Evolutionary conservation across 768 basidiomycete genomes (phyloP).

Genomic region (Kwoniella dejecticola): DNA sequence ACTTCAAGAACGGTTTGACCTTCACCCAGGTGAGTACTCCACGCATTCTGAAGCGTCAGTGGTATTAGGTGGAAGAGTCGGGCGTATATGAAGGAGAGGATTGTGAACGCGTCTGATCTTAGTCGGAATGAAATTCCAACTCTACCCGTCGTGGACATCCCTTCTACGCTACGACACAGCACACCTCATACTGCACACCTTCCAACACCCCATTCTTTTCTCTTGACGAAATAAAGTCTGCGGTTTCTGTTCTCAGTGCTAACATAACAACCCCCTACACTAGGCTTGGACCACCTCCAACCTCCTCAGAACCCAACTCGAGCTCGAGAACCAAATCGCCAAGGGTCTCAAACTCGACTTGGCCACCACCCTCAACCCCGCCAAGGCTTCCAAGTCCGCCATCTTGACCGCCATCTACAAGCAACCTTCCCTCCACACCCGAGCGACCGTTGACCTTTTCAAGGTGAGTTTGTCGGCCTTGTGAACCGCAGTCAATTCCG

Average conservation of each 20-base stretch:
- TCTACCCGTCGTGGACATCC: too few relatives aligned
- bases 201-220: too few relatives aligned
- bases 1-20: constrained; percentile 88
- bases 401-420: constrained; percentile 85
- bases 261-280: too few relatives aligned
- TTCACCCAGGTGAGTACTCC: constrained; percentile 64
- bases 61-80: neutral
- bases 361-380: constrained; percentile 76
- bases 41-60: neutral
- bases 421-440: constrained; percentile 91
- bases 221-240: too few relatives aligned
- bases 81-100: neutral
- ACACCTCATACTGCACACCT: too few relatives aligned
- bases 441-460: constrained; percentile 87
- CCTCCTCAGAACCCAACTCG: constrained; percentile 83
- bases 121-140: too few relatives aligned
- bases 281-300: constrained; percentile 94
- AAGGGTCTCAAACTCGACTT: constrained; percentile 97
- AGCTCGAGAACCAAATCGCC: constrained; percentile 95
- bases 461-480: constrained; percentile 64
- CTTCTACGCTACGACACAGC: too few relatives aligned
- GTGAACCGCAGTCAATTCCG: neutral
- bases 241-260: too few relatives aligned
- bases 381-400: constrained; percentile 81
- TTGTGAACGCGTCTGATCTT: too few relatives aligned